Conservation (phyloP, 1,139 yeast genomes). For the Entelexis paramagnoliae region DNA sequence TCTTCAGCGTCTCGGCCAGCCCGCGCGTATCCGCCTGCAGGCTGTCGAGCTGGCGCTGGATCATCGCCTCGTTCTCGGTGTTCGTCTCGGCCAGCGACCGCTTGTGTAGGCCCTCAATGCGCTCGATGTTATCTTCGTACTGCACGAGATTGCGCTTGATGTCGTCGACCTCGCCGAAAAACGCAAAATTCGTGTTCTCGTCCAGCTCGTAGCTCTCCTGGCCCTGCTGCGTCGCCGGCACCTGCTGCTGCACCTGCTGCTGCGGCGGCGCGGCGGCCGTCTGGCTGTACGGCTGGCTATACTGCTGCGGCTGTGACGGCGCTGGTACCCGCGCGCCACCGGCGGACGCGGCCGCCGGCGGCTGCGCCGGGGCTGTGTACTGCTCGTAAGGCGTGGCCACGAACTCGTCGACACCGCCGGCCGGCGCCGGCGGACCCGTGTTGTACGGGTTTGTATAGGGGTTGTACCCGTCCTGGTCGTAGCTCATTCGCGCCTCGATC, state of each 20-base stretch:
- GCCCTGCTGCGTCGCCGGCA: slow-evolving; percentile 6
- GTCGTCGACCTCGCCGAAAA: slow-evolving; percentile 74
- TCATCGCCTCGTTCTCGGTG: slow-evolving; percentile 57
- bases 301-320: neutral
- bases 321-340: neutral
- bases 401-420: slow-evolving; percentile 15
- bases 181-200: slow-evolving; percentile 44
- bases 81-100: slow-evolving; percentile 76
- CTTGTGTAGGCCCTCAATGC: slow-evolving; percentile 73
- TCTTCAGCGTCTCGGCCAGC: slow-evolving; percentile 63
- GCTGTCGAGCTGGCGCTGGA: slow-evolving; percentile 67
- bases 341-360: neutral
- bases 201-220: slow-evolving; percentile 22
- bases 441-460: slow-evolving; percentile 16
- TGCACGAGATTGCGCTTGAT: slow-evolving; percentile 72
- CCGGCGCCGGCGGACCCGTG: slow-evolving; percentile 10
- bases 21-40: slow-evolving; percentile 70
- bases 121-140: slow-evolving; percentile 65
- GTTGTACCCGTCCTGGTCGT: slow-evolving; percentile 15
- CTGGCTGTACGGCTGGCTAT: neutral
- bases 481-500: slow-evolving; percentile 15
- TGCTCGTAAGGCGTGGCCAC: slow-evolving; percentile 21
- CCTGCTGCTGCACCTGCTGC: slow-evolving; percentile 14
- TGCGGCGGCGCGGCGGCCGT: neutral
- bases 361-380: slow-evolving; percentile 7